Percentiles rank a stretch among this genome's conserved stretches.
Evolutionary conservation across 257 asterid genomes (phyloP).

Genomic region (Coffea canephora): DNA sequence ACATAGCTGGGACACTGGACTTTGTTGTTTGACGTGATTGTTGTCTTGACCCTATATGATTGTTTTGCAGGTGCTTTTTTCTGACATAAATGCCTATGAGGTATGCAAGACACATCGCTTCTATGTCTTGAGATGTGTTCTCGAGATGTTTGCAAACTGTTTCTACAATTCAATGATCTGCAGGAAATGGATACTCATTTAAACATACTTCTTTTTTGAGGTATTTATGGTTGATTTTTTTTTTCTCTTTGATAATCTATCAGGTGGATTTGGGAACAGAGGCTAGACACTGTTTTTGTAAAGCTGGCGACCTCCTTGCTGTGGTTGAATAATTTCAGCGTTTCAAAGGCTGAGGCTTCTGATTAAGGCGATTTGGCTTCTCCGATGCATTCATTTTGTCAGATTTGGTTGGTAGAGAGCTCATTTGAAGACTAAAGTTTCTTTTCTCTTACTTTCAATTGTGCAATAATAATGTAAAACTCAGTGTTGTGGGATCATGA

Average conservation of each 20-base stretch:
- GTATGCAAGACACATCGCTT: constrained; percentile 29
- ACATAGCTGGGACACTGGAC: neutral
- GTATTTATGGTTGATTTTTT: neutral
- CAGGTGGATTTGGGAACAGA: constrained; percentile 87
- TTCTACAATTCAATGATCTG: neutral
- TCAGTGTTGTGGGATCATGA: neutral
- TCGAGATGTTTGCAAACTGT: neutral
- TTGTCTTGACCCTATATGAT: neutral
- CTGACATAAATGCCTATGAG: constrained; percentile 80
- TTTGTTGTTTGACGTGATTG: neutral
- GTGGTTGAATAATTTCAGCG: constrained; percentile 30
- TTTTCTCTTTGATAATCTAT: constrained; percentile 2
- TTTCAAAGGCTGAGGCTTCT: neutral
- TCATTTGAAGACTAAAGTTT: neutral
- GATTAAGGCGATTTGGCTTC: neutral
- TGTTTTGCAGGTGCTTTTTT: constrained; percentile 79
- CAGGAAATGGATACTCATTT: neutral
- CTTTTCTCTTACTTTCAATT: neutral
- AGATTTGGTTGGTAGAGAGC: neutral
- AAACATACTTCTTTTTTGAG: neutral
- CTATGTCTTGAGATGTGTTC: neutral
- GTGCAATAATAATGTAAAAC: neutral
- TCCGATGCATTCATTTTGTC: neutral
- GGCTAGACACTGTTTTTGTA: constrained; percentile 61
- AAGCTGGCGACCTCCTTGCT: constrained; percentile 45